These are phyloP conservation scores for Allium fistulosum DNA, from an alignment of 106 monocot genomes.

Conservation along the genomic window DNA sequence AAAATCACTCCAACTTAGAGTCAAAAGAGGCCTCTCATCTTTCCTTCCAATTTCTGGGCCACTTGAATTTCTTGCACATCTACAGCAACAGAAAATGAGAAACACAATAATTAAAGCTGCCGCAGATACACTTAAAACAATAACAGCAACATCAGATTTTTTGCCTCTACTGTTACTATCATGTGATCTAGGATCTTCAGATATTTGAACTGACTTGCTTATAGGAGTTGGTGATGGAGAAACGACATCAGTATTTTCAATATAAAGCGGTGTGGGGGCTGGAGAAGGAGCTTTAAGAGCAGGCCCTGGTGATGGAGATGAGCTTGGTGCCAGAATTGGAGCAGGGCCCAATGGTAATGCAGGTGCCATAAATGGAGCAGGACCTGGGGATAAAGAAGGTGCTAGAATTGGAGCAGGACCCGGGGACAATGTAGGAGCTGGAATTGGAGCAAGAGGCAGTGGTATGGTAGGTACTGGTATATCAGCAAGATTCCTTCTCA, in stretches of 20 bases:
- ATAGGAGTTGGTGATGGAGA: constrained; percentile 1
- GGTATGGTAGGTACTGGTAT: not conserved
- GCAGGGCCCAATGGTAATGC: not conserved
- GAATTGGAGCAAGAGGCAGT: not conserved
- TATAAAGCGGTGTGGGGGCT: constrained; percentile 5
- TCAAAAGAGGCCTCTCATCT: constrained; percentile 58
- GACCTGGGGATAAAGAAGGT: not conserved
- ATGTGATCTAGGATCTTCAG: constrained; percentile 8
- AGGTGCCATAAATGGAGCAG: not conserved
- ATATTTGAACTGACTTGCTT: not conserved
- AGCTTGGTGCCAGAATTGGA: not conserved
- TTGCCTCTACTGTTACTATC: constrained; percentile 9
- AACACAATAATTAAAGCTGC: constrained; percentile 20
- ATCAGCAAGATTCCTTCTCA: constrained; percentile 28
- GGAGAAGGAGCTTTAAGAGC: constrained; percentile 1
- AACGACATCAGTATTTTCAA: not conserved
- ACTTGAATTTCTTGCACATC: constrained; percentile 19
- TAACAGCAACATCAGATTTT: constrained; percentile 20
- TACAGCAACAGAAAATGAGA: constrained; percentile 17
- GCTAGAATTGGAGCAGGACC: not conserved
- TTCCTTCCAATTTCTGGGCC: constrained; percentile 10
- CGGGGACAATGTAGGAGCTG: constrained; percentile 5
- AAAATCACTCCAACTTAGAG: constrained; percentile 35
- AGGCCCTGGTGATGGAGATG: not conserved
- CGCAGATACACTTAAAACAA: constrained; percentile 26